Conservation (phyloP, 768 basidiomycete species). For the Tulasnella sp. region DNA sequence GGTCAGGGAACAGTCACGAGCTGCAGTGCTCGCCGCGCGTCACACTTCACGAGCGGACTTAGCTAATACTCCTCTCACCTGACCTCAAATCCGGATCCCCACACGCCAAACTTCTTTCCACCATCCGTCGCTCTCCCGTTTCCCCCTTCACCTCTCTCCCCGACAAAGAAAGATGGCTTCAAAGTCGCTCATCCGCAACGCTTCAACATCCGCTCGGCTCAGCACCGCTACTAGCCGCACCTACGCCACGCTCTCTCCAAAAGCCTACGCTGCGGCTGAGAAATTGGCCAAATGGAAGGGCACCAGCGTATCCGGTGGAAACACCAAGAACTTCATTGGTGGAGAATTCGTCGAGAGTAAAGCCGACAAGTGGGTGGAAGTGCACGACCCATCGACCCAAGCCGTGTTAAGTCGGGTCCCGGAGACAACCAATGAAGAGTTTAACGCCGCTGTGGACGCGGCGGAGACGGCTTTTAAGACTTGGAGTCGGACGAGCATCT, state of each 20-base stretch:
- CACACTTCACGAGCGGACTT: not conserved
- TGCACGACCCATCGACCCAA: conserved; percentile 93
- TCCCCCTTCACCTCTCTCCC: not conserved
- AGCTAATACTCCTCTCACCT: not conserved
- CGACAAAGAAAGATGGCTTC: not conserved
- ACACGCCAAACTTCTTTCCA: not conserved
- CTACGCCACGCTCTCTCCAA: conserved; percentile 19
- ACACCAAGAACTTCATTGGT: conserved; percentile 86
- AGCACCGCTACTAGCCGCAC: not conserved
- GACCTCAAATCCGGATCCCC: not conserved
- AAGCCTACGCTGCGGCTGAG: conserved; percentile 59
- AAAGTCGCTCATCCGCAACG: not conserved
- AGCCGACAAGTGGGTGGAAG: conserved; percentile 73
- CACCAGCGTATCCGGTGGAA: conserved; percentile 77
- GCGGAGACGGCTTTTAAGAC: conserved; percentile 81
- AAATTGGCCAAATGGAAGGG: conserved; percentile 80
- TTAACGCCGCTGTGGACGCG: conserved; percentile 75
- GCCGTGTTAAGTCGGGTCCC: conserved; percentile 84
- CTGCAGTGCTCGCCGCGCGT: not conserved
- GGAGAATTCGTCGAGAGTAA: conserved; percentile 86
- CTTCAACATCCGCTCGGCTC: not conserved
- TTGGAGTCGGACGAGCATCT: conserved; percentile 81
- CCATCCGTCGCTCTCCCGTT: not conserved
- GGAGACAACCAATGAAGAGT: conserved; percentile 77
- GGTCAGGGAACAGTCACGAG: not conserved